phyloP scores from a whole-genome alignment of 371 early-diverging fungal species.

The Mucor indicus region DNA sequence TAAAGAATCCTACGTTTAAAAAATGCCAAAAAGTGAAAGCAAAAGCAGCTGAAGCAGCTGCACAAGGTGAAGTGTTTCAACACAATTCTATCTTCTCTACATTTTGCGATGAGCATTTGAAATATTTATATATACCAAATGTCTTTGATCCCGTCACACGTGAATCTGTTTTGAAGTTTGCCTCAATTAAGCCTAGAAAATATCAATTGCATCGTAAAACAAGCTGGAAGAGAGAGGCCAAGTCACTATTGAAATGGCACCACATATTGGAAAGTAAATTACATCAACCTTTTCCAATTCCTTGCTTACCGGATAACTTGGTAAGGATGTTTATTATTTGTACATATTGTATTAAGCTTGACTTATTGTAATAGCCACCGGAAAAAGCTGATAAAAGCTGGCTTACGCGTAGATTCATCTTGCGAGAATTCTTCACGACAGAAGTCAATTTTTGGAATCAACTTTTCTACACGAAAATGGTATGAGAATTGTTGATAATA shows the following conservation, averaged over 20 bases:
- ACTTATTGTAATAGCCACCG: too few relatives aligned
- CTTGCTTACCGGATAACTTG: neutral
- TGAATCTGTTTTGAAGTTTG: constrained; percentile 17
- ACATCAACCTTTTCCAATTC: neutral
- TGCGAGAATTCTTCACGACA: constrained; percentile 40
- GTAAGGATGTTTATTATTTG: neutral
- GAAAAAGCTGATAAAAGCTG: constrained; percentile 13
- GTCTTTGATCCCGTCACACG: constrained; percentile 21
- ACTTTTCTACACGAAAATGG: constrained; percentile 36
- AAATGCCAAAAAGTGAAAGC: too few relatives aligned
- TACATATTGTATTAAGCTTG: too few relatives aligned
- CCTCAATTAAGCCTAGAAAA: constrained; percentile 21
- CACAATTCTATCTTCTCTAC: neutral
- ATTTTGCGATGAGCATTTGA: constrained; percentile 17
- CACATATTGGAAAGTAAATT: constrained; percentile 12
- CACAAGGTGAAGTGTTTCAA: too few relatives aligned
- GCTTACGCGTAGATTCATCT: constrained; percentile 36
- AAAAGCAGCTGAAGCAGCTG: too few relatives aligned
- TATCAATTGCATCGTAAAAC: constrained; percentile 20
- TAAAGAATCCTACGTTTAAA: too few relatives aligned
- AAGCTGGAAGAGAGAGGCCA: constrained; percentile 28
- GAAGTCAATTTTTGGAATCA: constrained; percentile 48
- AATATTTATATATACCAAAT: constrained; percentile 22
- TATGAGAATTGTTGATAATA: constrained; percentile 20
- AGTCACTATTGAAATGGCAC: constrained; percentile 33